phyloP scores from a whole-genome alignment of 768 basidiomycete genomes.

The Lentinus brumalis region DNA sequence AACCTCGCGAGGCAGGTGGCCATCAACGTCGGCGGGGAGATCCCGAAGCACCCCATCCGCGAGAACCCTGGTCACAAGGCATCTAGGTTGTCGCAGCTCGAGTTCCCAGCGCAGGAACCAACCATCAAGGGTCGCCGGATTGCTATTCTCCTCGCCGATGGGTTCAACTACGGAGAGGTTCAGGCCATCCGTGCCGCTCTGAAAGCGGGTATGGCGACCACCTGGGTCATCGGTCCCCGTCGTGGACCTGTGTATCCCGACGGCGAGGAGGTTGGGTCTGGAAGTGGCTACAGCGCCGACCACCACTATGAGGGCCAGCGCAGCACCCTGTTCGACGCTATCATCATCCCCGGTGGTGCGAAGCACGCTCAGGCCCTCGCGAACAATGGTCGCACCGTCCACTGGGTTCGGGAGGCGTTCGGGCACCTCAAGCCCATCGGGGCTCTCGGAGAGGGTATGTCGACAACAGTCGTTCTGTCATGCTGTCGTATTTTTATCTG shows the following conservation, averaged over 20 bases:
- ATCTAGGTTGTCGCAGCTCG: conserved; percentile 58
- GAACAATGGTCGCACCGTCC: conserved; percentile 69
- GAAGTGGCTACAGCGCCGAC: conserved; percentile 50
- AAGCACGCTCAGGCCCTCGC: conserved; percentile 58
- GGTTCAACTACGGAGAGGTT: conserved; percentile 66
- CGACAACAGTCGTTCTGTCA: conserved; percentile 1
- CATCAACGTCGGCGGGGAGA: conserved; percentile 57
- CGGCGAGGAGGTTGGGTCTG: conserved; percentile 28
- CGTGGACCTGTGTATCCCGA: conserved; percentile 55
- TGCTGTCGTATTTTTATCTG: not conserved
- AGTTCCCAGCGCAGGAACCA: conserved; percentile 55
- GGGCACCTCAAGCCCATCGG: conserved; percentile 86
- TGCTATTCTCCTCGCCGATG: conserved; percentile 75
- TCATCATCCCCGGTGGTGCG: conserved; percentile 75
- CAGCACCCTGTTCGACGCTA: conserved; percentile 82
- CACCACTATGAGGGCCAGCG: conserved; percentile 78
- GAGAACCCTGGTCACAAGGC: conserved; percentile 61
- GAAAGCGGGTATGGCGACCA: conserved; percentile 52
- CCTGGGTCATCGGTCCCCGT: conserved; percentile 66
- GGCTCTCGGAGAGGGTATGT: conserved; percentile 66
- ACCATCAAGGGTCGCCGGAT: conserved; percentile 70
- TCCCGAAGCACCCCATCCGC: conserved; percentile 53
- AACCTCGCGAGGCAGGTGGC: conserved; percentile 74
- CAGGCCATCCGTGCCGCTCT: conserved; percentile 58
- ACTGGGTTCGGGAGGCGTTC: conserved; percentile 85